Evolutionary conservation across 768 basidiomycete species (phyloP).

Genomic region (Xerocomus potaroensis): DNA sequence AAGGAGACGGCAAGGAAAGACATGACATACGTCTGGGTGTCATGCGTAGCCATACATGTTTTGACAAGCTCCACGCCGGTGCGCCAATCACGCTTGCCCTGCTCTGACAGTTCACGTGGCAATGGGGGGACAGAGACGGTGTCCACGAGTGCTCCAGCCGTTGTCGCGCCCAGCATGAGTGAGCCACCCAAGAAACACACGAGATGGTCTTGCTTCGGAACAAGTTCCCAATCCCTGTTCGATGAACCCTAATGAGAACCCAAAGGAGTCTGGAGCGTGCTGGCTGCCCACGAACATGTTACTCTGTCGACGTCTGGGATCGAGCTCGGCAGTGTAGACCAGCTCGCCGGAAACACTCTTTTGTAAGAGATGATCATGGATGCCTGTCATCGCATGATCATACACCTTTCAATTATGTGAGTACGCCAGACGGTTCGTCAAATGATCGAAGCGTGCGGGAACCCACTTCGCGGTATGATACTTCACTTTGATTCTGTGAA

Average conservation of each 20-base stretch:
- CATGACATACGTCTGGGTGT: slow-evolving; percentile 68
- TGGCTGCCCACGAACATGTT: slow-evolving; percentile 31
- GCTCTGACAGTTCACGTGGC: slow-evolving; percentile 53
- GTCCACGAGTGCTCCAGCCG: slow-evolving; percentile 48
- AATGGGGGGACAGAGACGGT: slow-evolving; percentile 66
- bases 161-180: slow-evolving; percentile 84
- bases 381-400: slow-evolving; percentile 76
- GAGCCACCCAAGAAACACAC: slow-evolving; percentile 94
- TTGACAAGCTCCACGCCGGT: slow-evolving; percentile 77
- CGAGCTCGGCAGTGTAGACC: slow-evolving; percentile 79
- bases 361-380: slow-evolving; percentile 70
- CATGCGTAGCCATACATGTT: slow-evolving; percentile 85
- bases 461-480: slow-evolving; percentile 69
- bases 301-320: slow-evolving; percentile 45
- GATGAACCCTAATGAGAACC: slow-evolving; percentile 5
- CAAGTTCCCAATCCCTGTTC: slow-evolving; percentile 63
- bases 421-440: background rate
- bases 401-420: slow-evolving; percentile 65
- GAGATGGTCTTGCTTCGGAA: slow-evolving; percentile 92
- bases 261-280: background rate
- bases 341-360: slow-evolving; percentile 55
- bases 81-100: slow-evolving; percentile 74
- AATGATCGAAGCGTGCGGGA: background rate
- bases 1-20: background rate
- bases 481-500: slow-evolving; percentile 66